Base-by-base conservation (phyloP, 2,329 filamentous ascomycete genomes). In the Herpotrichia juniperi region DNA sequence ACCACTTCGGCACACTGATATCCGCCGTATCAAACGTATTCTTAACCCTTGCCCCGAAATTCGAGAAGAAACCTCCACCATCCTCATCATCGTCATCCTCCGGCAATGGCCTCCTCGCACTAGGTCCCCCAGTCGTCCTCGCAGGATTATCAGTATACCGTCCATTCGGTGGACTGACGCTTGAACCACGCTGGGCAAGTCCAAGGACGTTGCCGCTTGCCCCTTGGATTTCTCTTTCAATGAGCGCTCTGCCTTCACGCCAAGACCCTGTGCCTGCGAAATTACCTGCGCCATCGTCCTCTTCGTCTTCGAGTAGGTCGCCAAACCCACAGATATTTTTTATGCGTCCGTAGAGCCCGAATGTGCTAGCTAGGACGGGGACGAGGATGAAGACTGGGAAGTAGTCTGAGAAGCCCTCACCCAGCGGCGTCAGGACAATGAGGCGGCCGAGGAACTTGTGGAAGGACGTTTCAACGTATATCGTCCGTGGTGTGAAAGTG, bases 181-280 rank as follows among this genome's bases (percentile, higher is more conserved):
- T 35, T 6, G 34, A 30, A 2, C 40, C 35, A 7, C 69, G 62
- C n/a, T 58, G 61, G 2, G 63, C 54, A 10, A 73, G 58, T 2
- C 69, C 67, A 0, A 75, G 61, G 3, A 61, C 58, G 35, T 71
- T 69, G 62, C 68, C 73, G 71, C 57, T 74, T 65, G 55, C 76
- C 68, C 78, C 44, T 68, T 83, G 62, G 62, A 82, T 74, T 69
- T 97, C 94, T 24, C 91, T 85, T 57, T 96, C 91, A 56, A 99
- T 96, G 24, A 99, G 82, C 44, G 93, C 89, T 45, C 91, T 84
- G 2, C 94, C 94, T 76, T 97, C 94, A 42, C 93, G 86, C 94
- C 93, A 97, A 1, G 88, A 88, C 1, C 90, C 91, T 1, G 87
- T 87, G 12, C 91, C 91, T 58, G 88, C 91, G 2, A 83, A 84